These are phyloP conservation scores for Colletotrichum sp. DNA, from an alignment of 2,329 filamentous ascomycete species.

Conservation along the genomic window DNA sequence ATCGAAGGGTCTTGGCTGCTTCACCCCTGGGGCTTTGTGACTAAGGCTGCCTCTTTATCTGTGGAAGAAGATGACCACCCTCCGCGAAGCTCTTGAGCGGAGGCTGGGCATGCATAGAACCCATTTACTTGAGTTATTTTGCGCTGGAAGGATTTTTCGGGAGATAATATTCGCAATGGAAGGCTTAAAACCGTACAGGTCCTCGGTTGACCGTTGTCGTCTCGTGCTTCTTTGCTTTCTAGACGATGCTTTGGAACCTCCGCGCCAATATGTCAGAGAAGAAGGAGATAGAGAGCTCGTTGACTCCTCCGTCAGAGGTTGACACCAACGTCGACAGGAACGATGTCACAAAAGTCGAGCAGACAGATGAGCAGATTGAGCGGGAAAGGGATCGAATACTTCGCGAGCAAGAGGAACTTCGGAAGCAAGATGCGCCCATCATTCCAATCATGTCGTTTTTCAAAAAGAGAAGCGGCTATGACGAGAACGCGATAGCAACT, in stretches of 20 bases:
- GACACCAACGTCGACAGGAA: background rate
- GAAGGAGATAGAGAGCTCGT: background rate
- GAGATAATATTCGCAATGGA: background rate
- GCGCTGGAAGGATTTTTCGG: background rate
- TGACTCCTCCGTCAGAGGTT: background rate
- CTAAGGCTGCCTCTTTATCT: background rate
- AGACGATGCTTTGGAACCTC: background rate
- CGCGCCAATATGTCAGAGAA: background rate
- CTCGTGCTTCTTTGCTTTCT: background rate
- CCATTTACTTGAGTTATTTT: background rate
- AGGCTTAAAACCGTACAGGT: background rate
- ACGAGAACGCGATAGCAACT: constrained; percentile 34
- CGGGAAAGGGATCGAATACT: constrained; percentile 1
- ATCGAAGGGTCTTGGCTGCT: background rate
- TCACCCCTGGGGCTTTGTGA: background rate
- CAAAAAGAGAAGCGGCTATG: constrained; percentile 20
- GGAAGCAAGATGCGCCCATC: constrained; percentile 26
- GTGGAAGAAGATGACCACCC: background rate
- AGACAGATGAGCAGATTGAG: constrained; percentile 11
- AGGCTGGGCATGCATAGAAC: background rate
- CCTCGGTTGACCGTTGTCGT: background rate
- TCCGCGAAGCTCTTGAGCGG: background rate
- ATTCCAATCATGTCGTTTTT: constrained; percentile 28
- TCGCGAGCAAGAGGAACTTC: constrained; percentile 22
- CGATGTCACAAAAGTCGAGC: background rate